A percentile compares a stretch with the other conserved stretches of the same genome.
Evolutionary conservation across 805 yeast genomes (phyloP).

Genomic region (Ogataea naganishii): DNA sequence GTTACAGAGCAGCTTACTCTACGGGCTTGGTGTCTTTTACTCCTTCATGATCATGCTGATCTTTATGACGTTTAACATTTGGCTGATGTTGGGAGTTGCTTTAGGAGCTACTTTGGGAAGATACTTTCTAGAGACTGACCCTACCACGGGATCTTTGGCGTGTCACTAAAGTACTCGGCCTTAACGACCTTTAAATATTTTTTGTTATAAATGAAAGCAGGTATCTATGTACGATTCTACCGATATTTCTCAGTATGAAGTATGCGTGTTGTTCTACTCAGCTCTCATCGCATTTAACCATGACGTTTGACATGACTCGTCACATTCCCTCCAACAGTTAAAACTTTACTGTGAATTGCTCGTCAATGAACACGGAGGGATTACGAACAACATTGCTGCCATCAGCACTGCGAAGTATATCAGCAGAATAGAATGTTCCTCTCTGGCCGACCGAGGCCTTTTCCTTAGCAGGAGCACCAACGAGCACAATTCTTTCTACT

Average conservation of each 20-base stretch:
- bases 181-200: too few relatives aligned
- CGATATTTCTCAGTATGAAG: too few relatives aligned
- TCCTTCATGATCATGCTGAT: constrained; percentile 38
- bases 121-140: constrained; percentile 17
- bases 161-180: constrained; percentile 19
- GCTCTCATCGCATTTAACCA: too few relatives aligned
- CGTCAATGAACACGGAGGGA: too few relatives aligned
- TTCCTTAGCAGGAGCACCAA: constrained; percentile 23
- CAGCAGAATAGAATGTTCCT: too few relatives aligned
- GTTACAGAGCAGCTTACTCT: constrained; percentile 21
- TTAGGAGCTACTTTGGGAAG: constrained; percentile 32
- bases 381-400: constrained; percentile 31
- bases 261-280: too few relatives aligned
- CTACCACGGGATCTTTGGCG: constrained; percentile 11
- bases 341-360: too few relatives aligned
- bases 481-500: constrained; percentile 48
- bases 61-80: constrained; percentile 38
- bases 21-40: constrained; percentile 33
- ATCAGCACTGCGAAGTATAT: too few relatives aligned
- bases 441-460: constrained; percentile 4
- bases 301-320: too few relatives aligned
- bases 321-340: too few relatives aligned
- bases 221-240: too few relatives aligned
- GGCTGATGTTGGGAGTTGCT: constrained; percentile 36
- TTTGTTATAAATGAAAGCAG: too few relatives aligned